Percentiles rank a stretch among this genome's conserved stretches.
These are phyloP conservation scores for Phytopythium ostracodes DNA, from an alignment of 352 stramenopile genomes.

Conservation along the genomic window DNA sequence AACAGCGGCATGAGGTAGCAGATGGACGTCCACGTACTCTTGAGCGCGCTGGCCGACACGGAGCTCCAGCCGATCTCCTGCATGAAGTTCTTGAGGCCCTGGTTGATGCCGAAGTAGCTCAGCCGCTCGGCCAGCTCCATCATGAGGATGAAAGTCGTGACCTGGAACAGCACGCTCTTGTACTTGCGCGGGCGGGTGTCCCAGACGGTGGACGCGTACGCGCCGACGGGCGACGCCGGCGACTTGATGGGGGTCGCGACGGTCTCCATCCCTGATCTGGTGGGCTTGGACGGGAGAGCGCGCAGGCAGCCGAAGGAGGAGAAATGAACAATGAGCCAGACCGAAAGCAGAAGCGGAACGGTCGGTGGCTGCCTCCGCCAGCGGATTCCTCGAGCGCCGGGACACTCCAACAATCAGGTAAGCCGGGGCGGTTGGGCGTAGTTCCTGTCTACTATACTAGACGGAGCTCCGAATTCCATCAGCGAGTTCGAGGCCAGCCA, in stretches of 20 bases:
- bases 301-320: too few species aligned
- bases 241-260: slow-evolving; percentile 14
- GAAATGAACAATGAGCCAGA: not conserved
- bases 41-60: slow-evolving; percentile 46
- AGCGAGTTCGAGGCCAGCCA: not conserved
- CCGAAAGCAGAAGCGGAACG: too few species aligned
- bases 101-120: slow-evolving; percentile 55
- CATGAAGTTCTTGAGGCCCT: slow-evolving; percentile 59
- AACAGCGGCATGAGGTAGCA: slow-evolving; percentile 53
- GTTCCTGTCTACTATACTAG: not conserved
- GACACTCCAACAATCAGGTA: not conserved
- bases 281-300: not conserved
- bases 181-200: slow-evolving; percentile 41
- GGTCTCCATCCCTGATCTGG: slow-evolving; percentile 6
- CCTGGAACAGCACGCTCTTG: slow-evolving; percentile 53
- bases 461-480: not conserved
- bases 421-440: not conserved
- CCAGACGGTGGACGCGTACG: slow-evolving; percentile 25
- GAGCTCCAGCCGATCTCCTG: slow-evolving; percentile 42
- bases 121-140: slow-evolving; percentile 65
- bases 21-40: slow-evolving; percentile 57
- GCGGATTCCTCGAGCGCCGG: not conserved
- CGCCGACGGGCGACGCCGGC: slow-evolving; percentile 12
- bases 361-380: not conserved
- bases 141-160: slow-evolving; percentile 52